Conservation (phyloP, 306 rosid species). For the Hylodesmum podocarpum region DNA sequence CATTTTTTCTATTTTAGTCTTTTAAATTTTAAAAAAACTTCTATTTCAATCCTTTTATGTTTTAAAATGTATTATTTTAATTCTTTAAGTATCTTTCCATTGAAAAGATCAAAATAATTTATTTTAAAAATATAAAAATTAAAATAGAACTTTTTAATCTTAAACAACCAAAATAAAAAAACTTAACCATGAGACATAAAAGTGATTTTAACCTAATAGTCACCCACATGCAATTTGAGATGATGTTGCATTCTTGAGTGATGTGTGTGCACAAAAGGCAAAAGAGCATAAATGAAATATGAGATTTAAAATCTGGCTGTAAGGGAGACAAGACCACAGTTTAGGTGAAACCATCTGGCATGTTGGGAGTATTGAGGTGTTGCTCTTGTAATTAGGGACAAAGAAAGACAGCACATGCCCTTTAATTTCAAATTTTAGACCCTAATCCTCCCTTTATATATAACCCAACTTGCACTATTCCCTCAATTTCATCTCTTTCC, state of each 20-base stretch:
- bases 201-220: no score
- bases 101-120: no score
- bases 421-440: no score
- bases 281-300: not conserved
- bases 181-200: no score
- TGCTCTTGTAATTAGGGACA: slow-evolving; percentile 40
- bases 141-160: no score
- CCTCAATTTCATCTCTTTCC: slow-evolving; percentile 9
- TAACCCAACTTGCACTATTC: slow-evolving; percentile 6
- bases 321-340: slow-evolving; percentile 35
- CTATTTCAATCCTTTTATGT: no score
- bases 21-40: no score
- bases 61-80: no score
- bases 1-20: no score
- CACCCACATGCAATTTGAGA: not conserved
- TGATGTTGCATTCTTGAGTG: not conserved
- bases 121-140: no score
- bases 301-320: slow-evolving; percentile 6
- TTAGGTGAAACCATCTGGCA: slow-evolving; percentile 40
- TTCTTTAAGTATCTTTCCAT: no score
- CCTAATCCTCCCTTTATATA: slow-evolving; percentile 13
- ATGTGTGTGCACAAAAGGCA: slow-evolving; percentile 13
- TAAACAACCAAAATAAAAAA: no score
- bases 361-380: slow-evolving; percentile 22
- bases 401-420: slow-evolving; percentile 40